phyloP scores from a whole-genome alignment of 805 yeast species.

The Lachancea mirantina region DNA sequence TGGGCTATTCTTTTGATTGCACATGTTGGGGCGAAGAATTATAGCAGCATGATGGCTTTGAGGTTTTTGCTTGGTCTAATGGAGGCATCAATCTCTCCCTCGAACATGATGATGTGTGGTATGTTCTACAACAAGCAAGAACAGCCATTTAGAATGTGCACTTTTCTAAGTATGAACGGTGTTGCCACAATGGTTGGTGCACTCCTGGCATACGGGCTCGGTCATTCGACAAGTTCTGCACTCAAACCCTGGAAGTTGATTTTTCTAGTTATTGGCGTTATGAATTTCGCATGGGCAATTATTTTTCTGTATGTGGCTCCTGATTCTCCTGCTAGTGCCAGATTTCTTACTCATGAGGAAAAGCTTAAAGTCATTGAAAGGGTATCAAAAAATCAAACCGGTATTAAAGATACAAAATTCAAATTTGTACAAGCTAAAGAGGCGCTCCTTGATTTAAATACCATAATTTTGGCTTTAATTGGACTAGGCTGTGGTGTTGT shows the following conservation, averaged over 20 bases:
- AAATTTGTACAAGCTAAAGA: constrained; percentile 14
- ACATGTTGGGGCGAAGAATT: constrained; percentile 17
- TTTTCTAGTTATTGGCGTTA: constrained; percentile 27
- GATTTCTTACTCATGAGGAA: constrained; percentile 32
- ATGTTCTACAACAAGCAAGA: constrained; percentile 30
- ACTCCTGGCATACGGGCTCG: constrained; percentile 23
- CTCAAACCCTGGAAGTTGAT: constrained; percentile 24
- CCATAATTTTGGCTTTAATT: constrained; percentile 13
- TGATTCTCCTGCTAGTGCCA: constrained; percentile 32
- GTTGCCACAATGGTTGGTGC: constrained; percentile 25
- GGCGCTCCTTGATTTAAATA: constrained; percentile 11
- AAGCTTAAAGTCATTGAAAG: constrained; percentile 19
- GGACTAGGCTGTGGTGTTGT: constrained; percentile 17
- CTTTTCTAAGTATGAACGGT: constrained; percentile 32
- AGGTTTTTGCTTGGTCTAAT: constrained; percentile 21
- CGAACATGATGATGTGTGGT: constrained; percentile 30
- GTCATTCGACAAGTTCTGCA: constrained; percentile 17
- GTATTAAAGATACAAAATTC: constrained; percentile 15
- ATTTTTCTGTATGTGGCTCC: constrained; percentile 32
- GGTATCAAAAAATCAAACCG: constrained; percentile 21
- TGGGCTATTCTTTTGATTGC: constrained; percentile 16
- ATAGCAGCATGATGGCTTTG: constrained; percentile 16
- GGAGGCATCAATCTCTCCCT: constrained; percentile 30
- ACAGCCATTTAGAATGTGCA: constrained; percentile 30
- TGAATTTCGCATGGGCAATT: constrained; percentile 33